These are phyloP conservation scores for Malassezia slooffiae DNA, from an alignment of 1,284 basidiomycete species.

Conservation along the genomic window DNA sequence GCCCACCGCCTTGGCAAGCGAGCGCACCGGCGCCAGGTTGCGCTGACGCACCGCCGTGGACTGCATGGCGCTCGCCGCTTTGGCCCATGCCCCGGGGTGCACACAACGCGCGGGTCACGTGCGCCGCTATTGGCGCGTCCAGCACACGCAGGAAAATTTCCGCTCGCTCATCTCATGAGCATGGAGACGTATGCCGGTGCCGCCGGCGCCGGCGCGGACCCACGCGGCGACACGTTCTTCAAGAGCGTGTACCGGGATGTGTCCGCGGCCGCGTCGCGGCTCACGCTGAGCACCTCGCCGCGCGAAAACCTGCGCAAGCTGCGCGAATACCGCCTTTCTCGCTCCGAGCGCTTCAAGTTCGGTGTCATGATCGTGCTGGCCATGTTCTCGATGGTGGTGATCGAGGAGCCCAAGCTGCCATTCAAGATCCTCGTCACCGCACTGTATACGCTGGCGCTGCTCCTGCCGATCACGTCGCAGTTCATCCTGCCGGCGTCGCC, in stretches of 20 bases:
- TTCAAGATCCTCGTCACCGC: constrained; percentile 71
- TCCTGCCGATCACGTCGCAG: constrained; percentile 79
- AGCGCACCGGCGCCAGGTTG: constrained; percentile 1
- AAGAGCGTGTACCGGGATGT: constrained; percentile 3
- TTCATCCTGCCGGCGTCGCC: constrained; percentile 84
- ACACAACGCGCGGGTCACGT: too few species aligned
- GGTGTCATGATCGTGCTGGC: constrained; percentile 48
- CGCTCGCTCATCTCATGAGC: too few species aligned
- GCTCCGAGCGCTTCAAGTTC: constrained; percentile 37
- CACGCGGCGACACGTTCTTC: neutral
- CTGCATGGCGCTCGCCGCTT: too few species aligned
- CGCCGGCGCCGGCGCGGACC: neutral
- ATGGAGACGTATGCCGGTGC: neutral
- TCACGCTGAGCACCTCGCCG: constrained; percentile 34
- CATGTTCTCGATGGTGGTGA: constrained; percentile 65
- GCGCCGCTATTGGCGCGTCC: too few species aligned
- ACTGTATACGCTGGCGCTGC: constrained; percentile 59
- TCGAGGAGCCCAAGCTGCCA: constrained; percentile 60
- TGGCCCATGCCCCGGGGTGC: too few species aligned
- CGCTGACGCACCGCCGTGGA: too few species aligned
- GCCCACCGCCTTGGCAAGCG: neutral
- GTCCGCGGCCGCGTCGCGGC: constrained; percentile 26
- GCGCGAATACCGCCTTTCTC: constrained; percentile 24
- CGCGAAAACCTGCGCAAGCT: constrained; percentile 30
- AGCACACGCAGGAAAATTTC: too few species aligned